Evolutionary conservation across 495 filamentous ascomycete species (phyloP).

Genomic region (Lophiotrema nucula): DNA sequence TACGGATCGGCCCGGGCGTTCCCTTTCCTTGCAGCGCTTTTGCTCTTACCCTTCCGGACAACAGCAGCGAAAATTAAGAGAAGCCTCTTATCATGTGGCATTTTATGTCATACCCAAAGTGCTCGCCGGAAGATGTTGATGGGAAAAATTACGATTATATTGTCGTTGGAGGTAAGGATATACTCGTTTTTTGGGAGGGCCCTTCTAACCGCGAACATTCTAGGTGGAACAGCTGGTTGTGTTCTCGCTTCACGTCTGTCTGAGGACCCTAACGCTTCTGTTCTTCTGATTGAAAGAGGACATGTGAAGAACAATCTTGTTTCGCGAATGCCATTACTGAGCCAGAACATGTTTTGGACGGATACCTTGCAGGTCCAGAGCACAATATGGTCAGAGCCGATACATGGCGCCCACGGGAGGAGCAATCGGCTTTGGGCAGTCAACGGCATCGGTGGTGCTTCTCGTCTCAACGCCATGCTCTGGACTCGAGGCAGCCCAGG

Average conservation of each 20-base stretch:
- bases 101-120: conserved; percentile 19
- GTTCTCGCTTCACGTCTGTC: conserved; percentile 23
- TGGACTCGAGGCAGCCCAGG: conserved; percentile 24
- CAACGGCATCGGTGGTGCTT: conserved; percentile 22
- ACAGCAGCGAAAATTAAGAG: background rate
- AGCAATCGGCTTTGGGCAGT: conserved; percentile 22
- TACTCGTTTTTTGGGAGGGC: background rate
- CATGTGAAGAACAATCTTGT: conserved; percentile 24
- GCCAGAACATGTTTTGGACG: conserved; percentile 20
- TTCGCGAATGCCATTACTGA: conserved; percentile 21
- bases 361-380: conserved; percentile 21
- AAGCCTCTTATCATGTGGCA: conserved; percentile 17
- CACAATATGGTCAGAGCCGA: conserved; percentile 23
- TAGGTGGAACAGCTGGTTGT: conserved; percentile 20
- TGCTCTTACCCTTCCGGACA: background rate
- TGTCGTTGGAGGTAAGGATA: conserved; percentile 20
- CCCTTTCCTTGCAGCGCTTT: conserved; percentile 3
- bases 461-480: conserved; percentile 22
- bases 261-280: conserved; percentile 13
- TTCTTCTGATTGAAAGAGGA: conserved; percentile 23
- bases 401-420: conserved; percentile 13
- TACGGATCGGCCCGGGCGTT: too few species aligned
- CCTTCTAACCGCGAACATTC: conserved; percentile 2
- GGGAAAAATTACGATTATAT: conserved; percentile 22
- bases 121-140: conserved; percentile 10